Base-by-base conservation (phyloP, 805 yeast species). In the Candida anglica region DNA sequence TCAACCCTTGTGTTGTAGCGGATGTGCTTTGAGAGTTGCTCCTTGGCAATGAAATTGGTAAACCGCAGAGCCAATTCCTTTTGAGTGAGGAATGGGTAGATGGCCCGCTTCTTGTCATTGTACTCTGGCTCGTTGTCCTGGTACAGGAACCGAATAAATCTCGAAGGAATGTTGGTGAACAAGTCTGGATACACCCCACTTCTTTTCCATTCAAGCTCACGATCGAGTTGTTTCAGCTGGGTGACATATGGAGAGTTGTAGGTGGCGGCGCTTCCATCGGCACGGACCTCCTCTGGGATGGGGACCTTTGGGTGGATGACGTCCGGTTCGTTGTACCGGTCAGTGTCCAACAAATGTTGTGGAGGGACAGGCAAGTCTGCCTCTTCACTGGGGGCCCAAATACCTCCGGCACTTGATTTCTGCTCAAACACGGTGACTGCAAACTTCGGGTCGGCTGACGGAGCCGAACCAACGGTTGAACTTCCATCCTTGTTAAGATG, bases 371-470 rank as follows among this genome's bases (percentile, higher is more conserved):
- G 40, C 10, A 45, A 45, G 34, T 51, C 62, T 2, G 55, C 34
- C 8, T 44, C 27, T 8, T 37, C 42, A 16, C 44, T 46, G 4
- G 56, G 55, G 11, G 60, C 44, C 75, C 75, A 70, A 5, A 67
- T 60, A 1, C 76, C 77, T n/a, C 76, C 77, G 19, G 69, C 50
- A 10, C 47, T 40, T 9, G 40, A 41, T 20, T 64, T 66, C 37
- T 65, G 71, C 41, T 71, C 77, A 46, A 69, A 70, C 1, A 64
- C 73, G 10, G 65, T 66, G 15, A 69, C 41, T 29, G 55, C 49
- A 35, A 63, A 63, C 15, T 47, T 49, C 1, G 51, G 52, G 27
- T 47, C 38, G 13, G 27, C 24, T 1, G 62, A 36, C 16, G 24
- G 35, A 6, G 36, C 24, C 1, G 39, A 30, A 15, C 49, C 52